phyloP scores from a whole-genome alignment of 2,329 filamentous ascomycete species.

The Ophiognomonia clavigignenti-juglandacearum region DNA sequence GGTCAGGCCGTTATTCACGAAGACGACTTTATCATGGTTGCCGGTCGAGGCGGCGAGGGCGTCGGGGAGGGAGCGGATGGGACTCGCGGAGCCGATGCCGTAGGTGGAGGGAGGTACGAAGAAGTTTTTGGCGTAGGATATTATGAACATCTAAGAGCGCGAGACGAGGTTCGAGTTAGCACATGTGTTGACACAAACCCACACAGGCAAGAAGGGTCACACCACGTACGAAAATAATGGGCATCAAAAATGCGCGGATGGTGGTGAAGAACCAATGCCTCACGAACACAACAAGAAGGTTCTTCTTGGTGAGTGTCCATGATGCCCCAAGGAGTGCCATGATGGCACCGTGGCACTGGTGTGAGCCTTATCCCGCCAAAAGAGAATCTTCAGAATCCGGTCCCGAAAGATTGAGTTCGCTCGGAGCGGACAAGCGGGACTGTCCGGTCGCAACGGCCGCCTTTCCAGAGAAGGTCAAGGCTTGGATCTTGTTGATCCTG shows the following conservation, averaged over 20 bases:
- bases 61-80: slow-evolving; percentile 59
- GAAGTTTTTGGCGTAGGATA: slow-evolving; percentile 73
- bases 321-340: slow-evolving; percentile 55
- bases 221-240: slow-evolving; percentile 23
- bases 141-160: slow-evolving; percentile 38
- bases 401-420: no score
- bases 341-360: no score
- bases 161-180: background rate
- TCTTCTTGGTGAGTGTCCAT: slow-evolving; percentile 58
- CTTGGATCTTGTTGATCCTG: no score
- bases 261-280: slow-evolving; percentile 49
- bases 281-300: slow-evolving; percentile 52
- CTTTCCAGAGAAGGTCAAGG: no score
- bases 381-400: no score
- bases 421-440: no score
- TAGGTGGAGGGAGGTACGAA: slow-evolving; percentile 73
- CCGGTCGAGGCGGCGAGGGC: slow-evolving; percentile 53
- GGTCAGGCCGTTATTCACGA: slow-evolving; percentile 69
- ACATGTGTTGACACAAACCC: background rate
- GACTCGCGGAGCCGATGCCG: slow-evolving; percentile 61
- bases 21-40: slow-evolving; percentile 57
- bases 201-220: background rate
- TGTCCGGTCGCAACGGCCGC: no score
- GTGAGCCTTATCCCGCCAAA: no score
- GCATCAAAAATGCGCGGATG: slow-evolving; percentile 46